phyloP scores from a whole-genome alignment of 1,284 basidiomycete species.

The Boletellus deceptivus region DNA sequence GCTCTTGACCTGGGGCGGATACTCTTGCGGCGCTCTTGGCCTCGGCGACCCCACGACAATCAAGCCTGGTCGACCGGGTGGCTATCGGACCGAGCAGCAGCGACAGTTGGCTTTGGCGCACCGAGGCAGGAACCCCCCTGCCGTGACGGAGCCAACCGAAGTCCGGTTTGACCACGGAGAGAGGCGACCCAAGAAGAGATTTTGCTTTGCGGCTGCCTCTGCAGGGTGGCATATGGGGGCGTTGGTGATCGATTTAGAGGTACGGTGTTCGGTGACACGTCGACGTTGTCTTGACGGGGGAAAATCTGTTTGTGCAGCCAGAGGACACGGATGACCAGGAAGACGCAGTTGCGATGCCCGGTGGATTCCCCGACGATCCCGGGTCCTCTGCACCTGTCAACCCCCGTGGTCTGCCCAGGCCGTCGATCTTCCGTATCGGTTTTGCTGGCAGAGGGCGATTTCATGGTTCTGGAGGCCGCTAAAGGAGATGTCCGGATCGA shows the following conservation, averaged over 20 bases:
- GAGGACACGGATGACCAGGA: conserved; percentile 18
- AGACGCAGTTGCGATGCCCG: conserved; percentile 22
- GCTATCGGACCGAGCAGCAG: conserved; percentile 43
- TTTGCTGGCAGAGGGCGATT: conserved; percentile 28
- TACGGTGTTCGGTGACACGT: conserved; percentile 27
- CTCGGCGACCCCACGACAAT: conserved; percentile 67
- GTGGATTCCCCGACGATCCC: conserved; percentile 21
- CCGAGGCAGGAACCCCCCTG: conserved; percentile 39
- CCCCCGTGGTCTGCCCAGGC: conserved; percentile 6
- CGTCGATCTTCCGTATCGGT: conserved; percentile 29
- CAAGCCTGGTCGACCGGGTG: conserved; percentile 57
- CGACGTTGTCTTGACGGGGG: conserved; percentile 3
- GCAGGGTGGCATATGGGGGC: conserved; percentile 89
- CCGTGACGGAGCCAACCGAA: conserved; percentile 59
- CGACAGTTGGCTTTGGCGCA: conserved; percentile 33
- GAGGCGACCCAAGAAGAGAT: conserved; percentile 52
- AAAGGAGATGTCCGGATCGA: conserved; percentile 2
- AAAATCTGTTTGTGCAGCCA: conserved; percentile 12
- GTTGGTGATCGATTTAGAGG: conserved; percentile 77
- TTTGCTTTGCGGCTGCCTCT: conserved; percentile 76
- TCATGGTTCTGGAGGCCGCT: conserved; percentile 13
- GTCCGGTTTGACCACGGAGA: conserved; percentile 65
- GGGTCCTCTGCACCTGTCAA: conserved; percentile 10
- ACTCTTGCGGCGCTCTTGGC: conserved; percentile 78
- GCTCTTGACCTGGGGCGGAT: conserved; percentile 82